These are phyloP conservation scores for Thelonectria olida DNA, from an alignment of 2,329 filamentous ascomycete species.

Conservation along the genomic window DNA sequence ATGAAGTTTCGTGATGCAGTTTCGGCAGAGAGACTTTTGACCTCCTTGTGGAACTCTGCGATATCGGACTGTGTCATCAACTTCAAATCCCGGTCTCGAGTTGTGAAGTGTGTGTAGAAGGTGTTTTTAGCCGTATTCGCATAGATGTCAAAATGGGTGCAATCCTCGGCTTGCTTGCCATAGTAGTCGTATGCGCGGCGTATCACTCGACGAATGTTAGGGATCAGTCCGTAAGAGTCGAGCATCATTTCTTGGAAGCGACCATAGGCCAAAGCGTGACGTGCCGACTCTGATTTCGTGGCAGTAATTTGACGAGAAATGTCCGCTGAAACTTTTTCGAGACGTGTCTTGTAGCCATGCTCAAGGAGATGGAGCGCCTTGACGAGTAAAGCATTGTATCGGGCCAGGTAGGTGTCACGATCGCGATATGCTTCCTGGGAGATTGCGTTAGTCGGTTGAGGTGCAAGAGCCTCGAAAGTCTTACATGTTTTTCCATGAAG, in stretches of 20 bases:
- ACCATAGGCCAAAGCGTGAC: conserved; percentile 67
- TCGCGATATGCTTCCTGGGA: conserved; percentile 83
- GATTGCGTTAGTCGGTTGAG: conserved; percentile 2
- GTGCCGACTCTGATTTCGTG: conserved; percentile 67
- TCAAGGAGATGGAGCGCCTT: conserved; percentile 71
- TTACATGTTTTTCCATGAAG: conserved; percentile 89
- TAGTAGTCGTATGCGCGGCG: conserved; percentile 61
- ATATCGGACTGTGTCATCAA: conserved; percentile 63
- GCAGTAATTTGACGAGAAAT: conserved; percentile 62
- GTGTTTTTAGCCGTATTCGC: conserved; percentile 63
- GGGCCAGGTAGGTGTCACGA: conserved; percentile 84
- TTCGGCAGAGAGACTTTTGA: conserved; percentile 59
- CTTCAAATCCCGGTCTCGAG: conserved; percentile 63
- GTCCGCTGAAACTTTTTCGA: conserved; percentile 64
- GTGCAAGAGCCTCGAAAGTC: conserved; percentile 38
- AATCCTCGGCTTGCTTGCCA: conserved; percentile 55
- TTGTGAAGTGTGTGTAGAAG: conserved; percentile 62
- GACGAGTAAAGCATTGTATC: conserved; percentile 83
- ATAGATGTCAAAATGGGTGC: conserved; percentile 61
- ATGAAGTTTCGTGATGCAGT: conserved; percentile 66
- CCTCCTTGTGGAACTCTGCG: conserved; percentile 63
- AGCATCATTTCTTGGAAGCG: conserved; percentile 67
- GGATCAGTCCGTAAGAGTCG: conserved; percentile 64
- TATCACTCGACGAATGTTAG: conserved; percentile 64
- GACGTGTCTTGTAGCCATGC: conserved; percentile 61